phyloP scores from a whole-genome alignment of 2,329 filamentous ascomycete genomes.

The Sporothrix euskadiensis region DNA sequence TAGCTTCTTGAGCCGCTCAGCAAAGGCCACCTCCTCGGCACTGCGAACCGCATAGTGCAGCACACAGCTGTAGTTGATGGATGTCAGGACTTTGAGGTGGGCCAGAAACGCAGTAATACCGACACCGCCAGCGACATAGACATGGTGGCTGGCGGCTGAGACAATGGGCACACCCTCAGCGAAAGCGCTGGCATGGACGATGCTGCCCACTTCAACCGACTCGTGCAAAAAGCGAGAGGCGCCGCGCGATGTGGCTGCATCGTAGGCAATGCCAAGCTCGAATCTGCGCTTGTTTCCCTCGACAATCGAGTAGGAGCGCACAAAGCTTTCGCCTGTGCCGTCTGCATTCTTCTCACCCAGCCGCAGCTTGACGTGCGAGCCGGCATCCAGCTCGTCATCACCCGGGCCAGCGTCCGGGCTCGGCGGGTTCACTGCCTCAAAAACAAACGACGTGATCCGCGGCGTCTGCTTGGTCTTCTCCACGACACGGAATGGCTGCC shows the following conservation, averaged over 20 bases:
- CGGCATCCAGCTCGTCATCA: slow-evolving; percentile 40
- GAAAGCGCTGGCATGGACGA: slow-evolving; percentile 53
- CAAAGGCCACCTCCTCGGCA: slow-evolving; percentile 55
- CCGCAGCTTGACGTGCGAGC: slow-evolving; percentile 58
- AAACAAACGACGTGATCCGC: slow-evolving; percentile 52
- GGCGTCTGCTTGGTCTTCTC: slow-evolving; percentile 54
- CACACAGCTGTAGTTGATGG: slow-evolving; percentile 52
- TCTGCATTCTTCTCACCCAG: slow-evolving; percentile 41
- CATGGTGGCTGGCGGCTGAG: slow-evolving; percentile 54
- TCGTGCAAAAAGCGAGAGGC: slow-evolving; percentile 62
- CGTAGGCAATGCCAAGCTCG: slow-evolving; percentile 58
- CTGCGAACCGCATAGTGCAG: slow-evolving; percentile 62
- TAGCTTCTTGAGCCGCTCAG: slow-evolving; percentile 48
- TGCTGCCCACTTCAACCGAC: slow-evolving; percentile 48
- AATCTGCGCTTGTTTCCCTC: slow-evolving; percentile 52
- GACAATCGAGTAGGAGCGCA: slow-evolving; percentile 63
- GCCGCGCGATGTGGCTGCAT: slow-evolving; percentile 50
- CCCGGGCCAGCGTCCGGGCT: neutral
- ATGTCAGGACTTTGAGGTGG: slow-evolving; percentile 46
- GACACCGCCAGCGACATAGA: slow-evolving; percentile 65
- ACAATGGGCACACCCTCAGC: slow-evolving; percentile 51
- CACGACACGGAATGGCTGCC: slow-evolving; percentile 51
- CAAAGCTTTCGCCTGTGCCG: slow-evolving; percentile 38
- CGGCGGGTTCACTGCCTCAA: slow-evolving; percentile 47
- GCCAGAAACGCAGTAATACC: slow-evolving; percentile 66